Evolutionary conservation across 2,329 filamentous ascomycete genomes (phyloP).

Genomic region (Fonsecaea pedrosoi): DNA sequence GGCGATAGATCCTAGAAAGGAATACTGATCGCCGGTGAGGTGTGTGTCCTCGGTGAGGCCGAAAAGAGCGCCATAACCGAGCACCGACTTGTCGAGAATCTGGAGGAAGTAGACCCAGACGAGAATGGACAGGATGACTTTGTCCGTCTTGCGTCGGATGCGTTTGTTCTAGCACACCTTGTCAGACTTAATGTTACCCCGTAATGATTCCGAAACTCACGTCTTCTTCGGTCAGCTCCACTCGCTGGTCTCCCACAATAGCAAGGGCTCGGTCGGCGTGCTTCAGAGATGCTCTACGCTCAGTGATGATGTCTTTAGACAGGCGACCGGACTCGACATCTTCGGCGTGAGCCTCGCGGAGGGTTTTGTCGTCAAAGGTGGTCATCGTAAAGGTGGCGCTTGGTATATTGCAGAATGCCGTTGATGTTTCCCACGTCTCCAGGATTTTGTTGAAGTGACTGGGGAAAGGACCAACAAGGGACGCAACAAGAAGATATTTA

Average conservation of each 20-base stretch:
- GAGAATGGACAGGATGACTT: conserved; percentile 59
- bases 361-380: conserved; percentile 28
- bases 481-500: conserved; percentile 11
- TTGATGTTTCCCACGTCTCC: background rate
- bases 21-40: conserved; percentile 63
- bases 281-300: conserved; percentile 23
- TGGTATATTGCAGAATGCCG: background rate
- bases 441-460: background rate
- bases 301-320: conserved; percentile 26
- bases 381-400: conserved; percentile 20
- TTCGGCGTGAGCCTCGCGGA: conserved; percentile 33
- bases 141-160: conserved; percentile 68
- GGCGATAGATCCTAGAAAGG: conserved; percentile 63
- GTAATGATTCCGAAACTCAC: conserved; percentile 30
- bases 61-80: conserved; percentile 65
- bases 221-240: conserved; percentile 49
- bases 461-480: background rate
- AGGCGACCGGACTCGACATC: conserved; percentile 29
- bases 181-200: background rate
- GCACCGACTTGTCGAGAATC: conserved; percentile 65
- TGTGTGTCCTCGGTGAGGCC: conserved; percentile 59
- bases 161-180: conserved; percentile 54
- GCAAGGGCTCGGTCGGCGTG: conserved; percentile 40
- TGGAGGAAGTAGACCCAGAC: conserved; percentile 57
- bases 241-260: conserved; percentile 40